Percentiles rank a stretch among this genome's conserved stretches.
Conservation (phyloP, 2,329 filamentous ascomycete genomes). For the Ceratocystis cubensis region DNA sequence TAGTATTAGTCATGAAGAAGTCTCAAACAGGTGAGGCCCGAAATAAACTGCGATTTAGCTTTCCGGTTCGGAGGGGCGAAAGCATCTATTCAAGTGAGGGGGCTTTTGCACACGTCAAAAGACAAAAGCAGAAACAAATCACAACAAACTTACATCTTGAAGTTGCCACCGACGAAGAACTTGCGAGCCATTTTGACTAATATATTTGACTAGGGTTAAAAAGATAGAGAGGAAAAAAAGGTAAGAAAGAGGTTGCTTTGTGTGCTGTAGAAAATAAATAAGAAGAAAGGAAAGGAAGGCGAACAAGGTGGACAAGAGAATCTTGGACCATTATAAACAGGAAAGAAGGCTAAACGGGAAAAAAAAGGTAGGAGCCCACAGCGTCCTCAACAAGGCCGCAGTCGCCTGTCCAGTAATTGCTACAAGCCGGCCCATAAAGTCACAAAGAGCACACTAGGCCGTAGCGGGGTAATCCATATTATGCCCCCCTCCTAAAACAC, state of each 20-base stretch:
- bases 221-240: slow-evolving; percentile 6
- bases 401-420: background rate
- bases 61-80: slow-evolving; percentile 9
- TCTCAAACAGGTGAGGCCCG: background rate
- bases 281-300: slow-evolving; percentile 5
- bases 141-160: slow-evolving; percentile 71
- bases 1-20: background rate
- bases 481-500: background rate
- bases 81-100: slow-evolving; percentile 14
- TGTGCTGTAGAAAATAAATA: background rate
- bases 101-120: background rate
- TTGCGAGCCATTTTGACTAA: slow-evolving; percentile 71
- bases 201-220: slow-evolving; percentile 21
- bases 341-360: background rate
- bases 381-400: background rate
- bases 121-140: slow-evolving; percentile 16
- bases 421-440: background rate
- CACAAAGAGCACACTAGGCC: background rate
- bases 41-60: slow-evolving; percentile 21
- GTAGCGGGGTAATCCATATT: background rate
- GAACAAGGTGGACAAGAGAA: background rate
- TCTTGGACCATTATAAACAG: background rate
- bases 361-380: background rate
- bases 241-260: background rate
- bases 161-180: slow-evolving; percentile 98